Evolutionary conservation across 2,329 filamentous ascomycete genomes (phyloP).

Genomic region (Knufia petricola): DNA sequence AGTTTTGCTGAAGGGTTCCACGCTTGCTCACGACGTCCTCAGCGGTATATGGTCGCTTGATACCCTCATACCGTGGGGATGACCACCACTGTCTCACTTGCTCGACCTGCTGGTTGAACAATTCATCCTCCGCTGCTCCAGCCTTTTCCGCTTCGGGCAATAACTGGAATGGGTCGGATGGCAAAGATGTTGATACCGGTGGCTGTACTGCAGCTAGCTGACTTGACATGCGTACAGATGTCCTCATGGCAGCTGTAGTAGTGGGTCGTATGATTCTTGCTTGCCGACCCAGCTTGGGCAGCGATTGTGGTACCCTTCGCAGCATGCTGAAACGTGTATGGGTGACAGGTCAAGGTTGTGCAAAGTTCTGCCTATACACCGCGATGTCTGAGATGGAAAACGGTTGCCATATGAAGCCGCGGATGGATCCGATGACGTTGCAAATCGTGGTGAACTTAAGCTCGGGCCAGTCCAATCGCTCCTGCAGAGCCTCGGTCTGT

Average conservation of each 20-base stretch:
- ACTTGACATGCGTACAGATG: slow-evolving; percentile 6
- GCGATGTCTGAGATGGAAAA: neutral
- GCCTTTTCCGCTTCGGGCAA: slow-evolving; percentile 68
- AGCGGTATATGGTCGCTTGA: slow-evolving; percentile 83
- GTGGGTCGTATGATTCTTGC: neutral
- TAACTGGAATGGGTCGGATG: slow-evolving; percentile 76
- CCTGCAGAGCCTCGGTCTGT: neutral
- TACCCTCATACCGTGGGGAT: slow-evolving; percentile 72
- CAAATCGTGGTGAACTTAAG: neutral
- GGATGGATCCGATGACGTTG: slow-evolving; percentile 4
- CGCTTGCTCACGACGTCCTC: slow-evolving; percentile 90
- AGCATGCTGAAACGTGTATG: slow-evolving; percentile 13
- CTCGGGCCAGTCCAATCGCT: neutral
- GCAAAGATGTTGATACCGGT: slow-evolving; percentile 50
- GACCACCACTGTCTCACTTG: slow-evolving; percentile 89
- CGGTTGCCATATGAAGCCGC: neutral
- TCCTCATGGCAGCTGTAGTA: neutral
- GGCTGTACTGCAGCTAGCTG: slow-evolving; percentile 46
- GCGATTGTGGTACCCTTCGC: slow-evolving; percentile 14
- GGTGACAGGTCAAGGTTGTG: neutral
- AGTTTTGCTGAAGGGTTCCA: slow-evolving; percentile 74
- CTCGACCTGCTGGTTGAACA: slow-evolving; percentile 74
- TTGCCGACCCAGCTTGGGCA: slow-evolving; percentile 14
- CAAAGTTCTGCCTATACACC: neutral
- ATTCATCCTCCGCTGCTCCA: slow-evolving; percentile 69